These are phyloP conservation scores for Rhytidhysteron rufulum DNA, from an alignment of 2,329 filamentous ascomycete species.

Conservation along the genomic window DNA sequence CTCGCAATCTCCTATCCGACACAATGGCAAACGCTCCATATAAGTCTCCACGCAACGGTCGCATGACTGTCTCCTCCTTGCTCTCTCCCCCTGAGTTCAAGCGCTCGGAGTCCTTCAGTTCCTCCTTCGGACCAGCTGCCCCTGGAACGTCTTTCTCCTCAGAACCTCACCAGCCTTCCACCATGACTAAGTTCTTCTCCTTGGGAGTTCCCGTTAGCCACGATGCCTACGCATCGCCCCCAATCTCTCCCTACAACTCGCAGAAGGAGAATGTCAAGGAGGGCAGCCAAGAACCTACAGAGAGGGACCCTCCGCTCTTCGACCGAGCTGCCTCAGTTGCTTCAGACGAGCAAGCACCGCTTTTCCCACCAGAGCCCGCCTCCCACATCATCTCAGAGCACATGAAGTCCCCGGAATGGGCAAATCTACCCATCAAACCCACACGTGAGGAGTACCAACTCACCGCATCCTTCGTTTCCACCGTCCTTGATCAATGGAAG, in stretches of 20 bases:
- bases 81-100: constrained; percentile 40
- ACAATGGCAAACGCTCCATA: constrained; percentile 28
- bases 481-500: constrained; percentile 26
- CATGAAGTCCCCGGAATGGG: constrained; percentile 30
- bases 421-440: constrained; percentile 26
- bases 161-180: constrained; percentile 17
- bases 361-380: constrained; percentile 32
- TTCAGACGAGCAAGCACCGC: constrained; percentile 23
- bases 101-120: constrained; percentile 36
- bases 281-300: constrained; percentile 20
- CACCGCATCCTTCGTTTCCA: constrained; percentile 26
- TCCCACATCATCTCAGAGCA: constrained; percentile 28
- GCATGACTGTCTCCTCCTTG: constrained; percentile 34
- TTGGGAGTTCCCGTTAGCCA: constrained; percentile 19
- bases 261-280: constrained; percentile 37
- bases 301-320: constrained; percentile 35
- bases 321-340: constrained; percentile 24
- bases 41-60: constrained; percentile 25
- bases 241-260: constrained; percentile 36
- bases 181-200: constrained; percentile 13
- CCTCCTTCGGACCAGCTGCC: constrained; percentile 20
- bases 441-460: constrained; percentile 36
- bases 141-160: constrained; percentile 22
- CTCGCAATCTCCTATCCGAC: constrained; percentile 7
- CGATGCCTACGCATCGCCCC: constrained; percentile 35